Conservation (phyloP, 192 early-diverging fungal genomes). For the Chytriomyces sp. region DNA sequence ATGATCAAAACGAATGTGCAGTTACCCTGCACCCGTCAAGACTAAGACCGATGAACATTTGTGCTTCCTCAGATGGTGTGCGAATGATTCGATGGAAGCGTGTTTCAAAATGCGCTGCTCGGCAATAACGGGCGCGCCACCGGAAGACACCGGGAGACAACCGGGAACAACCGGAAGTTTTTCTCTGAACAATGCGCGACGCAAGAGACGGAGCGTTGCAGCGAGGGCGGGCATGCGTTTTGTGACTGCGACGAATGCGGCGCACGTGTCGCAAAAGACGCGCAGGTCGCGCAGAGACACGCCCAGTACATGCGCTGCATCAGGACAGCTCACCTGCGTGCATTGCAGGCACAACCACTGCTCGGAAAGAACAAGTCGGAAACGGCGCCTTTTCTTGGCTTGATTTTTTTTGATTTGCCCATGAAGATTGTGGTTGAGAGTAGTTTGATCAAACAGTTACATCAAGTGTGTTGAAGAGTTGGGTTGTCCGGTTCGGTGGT, state of each 20-base stretch:
- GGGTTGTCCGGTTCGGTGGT: no score
- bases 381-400: background rate
- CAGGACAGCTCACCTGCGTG: background rate
- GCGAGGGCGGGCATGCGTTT: background rate
- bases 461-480: no score
- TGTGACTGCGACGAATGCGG: background rate
- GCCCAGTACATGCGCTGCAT: background rate
- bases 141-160: background rate
- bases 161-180: background rate
- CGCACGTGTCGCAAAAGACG: slow-evolving; percentile 6
- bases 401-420: no score
- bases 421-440: no score
- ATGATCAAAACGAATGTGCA: background rate
- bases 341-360: background rate
- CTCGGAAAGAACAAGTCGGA: background rate
- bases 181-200: background rate
- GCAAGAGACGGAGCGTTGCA: background rate
- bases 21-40: slow-evolving; percentile 20
- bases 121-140: background rate
- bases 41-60: slow-evolving; percentile 67
- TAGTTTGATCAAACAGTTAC: no score
- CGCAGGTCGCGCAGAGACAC: background rate
- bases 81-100: slow-evolving; percentile 47
- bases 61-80: slow-evolving; percentile 45
- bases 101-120: slow-evolving; percentile 11